Base-by-base conservation (phyloP, 164 flowering plant genomes). In the Amborella trichopoda region DNA sequence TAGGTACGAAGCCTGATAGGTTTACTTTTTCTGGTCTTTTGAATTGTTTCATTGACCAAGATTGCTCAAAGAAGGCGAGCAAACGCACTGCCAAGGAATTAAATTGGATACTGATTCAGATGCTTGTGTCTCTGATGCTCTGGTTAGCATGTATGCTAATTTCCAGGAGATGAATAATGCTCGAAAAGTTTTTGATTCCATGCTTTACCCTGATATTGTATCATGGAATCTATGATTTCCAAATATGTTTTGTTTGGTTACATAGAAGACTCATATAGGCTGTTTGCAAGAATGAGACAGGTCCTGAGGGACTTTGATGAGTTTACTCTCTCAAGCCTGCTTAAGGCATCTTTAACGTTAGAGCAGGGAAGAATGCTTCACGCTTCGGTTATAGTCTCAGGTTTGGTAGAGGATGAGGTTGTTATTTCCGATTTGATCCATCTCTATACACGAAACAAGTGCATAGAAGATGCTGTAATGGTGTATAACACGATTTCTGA, bases 71-170 rank as follows among this genome's bases (percentile, higher is more conserved):
- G n/a, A n/a, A n/a, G n/a, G n/a, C n/a, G n/a, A n/a, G n/a, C n/a
- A 67, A 30, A 77, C 84, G 86, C 73, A 66, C 49, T 38, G 26
- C 38, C 52, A 52, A 44, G 80, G 81, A 27, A 68, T 76, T 56
- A 67, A 70, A 49, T 77, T 75, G 11, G 94, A 88, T 50, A 53
- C 73, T 22, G 84, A 81, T 40, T 71, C 86, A 19, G 81, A 71
- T 46, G 78, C 93, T 26, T 77, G 81, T 59, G 62, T 88, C 5
- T 73, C 77, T 6, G 82, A 84, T 66, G 62, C 87, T 30, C 54
- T 88, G 59, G 75, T 82, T 36, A 60, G 73, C 20, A 78, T 84
- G 91, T 84, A 88, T 60, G 47, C 73, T 4, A 75, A 69, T 50
- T 69, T 66, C 6, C 65, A 37, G 25, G 60, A 59, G 26, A 64